These are phyloP conservation scores for Bauhinia variegata DNA, from an alignment of 306 rosid species.

Conservation along the genomic window DNA sequence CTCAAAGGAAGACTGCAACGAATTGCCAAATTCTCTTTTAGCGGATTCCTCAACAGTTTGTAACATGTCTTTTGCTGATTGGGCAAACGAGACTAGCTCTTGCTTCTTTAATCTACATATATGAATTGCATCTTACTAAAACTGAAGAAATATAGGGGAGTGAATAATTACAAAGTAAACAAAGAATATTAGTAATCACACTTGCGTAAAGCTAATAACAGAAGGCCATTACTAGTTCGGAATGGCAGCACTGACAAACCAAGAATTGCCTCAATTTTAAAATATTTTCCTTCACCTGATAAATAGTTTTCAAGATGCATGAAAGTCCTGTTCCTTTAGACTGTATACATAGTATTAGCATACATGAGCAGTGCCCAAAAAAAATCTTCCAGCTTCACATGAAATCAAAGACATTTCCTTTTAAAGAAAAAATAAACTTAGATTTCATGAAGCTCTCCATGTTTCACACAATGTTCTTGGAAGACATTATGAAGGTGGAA, in stretches of 20 bases:
- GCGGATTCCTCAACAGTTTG: conserved; percentile 64
- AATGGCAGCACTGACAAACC: not conserved
- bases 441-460: not conserved
- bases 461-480: too few relatives aligned
- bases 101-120: conserved; percentile 66
- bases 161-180: not conserved
- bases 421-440: not conserved
- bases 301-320: not conserved
- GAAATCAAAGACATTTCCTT: conserved; percentile 2
- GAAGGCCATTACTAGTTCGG: not conserved
- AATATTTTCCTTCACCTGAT: conserved; percentile 8
- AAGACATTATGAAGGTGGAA: too few relatives aligned
- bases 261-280: not conserved
- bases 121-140: conserved; percentile 23
- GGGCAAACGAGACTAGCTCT: conserved; percentile 69
- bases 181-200: conserved; percentile 9
- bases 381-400: conserved; percentile 8
- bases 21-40: conserved; percentile 39
- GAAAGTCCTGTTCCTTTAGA: not conserved
- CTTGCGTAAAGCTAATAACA: conserved; percentile 8
- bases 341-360: not conserved
- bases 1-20: conserved; percentile 42
- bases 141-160: not conserved
- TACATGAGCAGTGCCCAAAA: not conserved
- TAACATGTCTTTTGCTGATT: conserved; percentile 62